phyloP scores from a whole-genome alignment of 768 basidiomycete genomes.

The Tubosaeta sp. region DNA sequence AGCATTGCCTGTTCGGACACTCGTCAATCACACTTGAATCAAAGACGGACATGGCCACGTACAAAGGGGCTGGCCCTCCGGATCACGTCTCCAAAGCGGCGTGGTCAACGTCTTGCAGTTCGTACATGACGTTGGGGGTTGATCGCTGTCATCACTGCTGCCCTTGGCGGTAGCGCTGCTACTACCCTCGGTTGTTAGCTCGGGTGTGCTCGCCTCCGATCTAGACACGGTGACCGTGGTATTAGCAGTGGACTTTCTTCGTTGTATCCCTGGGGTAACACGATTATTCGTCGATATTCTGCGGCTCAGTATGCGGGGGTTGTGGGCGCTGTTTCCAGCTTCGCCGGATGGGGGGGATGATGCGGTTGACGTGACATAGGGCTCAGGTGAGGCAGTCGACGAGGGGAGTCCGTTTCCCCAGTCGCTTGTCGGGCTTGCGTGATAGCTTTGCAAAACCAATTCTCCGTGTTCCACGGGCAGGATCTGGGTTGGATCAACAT shows the following conservation, averaged over 20 bases:
- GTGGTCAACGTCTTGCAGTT: conserved; percentile 97
- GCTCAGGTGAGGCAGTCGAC: conserved; percentile 71
- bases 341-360: conserved; percentile 72
- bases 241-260: conserved; percentile 43
- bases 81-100: conserved; percentile 88
- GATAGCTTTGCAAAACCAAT: conserved; percentile 48
- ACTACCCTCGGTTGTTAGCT: conserved; percentile 37
- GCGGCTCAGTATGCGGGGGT: conserved; percentile 36
- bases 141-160: conserved; percentile 62
- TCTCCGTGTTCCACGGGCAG: conserved; percentile 42
- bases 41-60: conserved; percentile 30
- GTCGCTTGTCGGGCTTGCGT: conserved; percentile 78
- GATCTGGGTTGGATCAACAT: conserved; percentile 93
- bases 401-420: conserved; percentile 74
- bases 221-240: conserved; percentile 32
- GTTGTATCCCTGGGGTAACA: conserved; percentile 49
- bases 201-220: conserved; percentile 67
- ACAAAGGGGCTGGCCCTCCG: conserved; percentile 91
- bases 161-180: conserved; percentile 34
- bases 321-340: conserved; percentile 32
- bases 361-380: conserved; percentile 62
- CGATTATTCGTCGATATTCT: conserved; percentile 68
- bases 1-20: conserved; percentile 61
- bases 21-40: conserved; percentile 15
- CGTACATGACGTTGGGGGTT: conserved; percentile 78